Percentiles rank a stretch among this genome's conserved stretches.
phyloP scores from a whole-genome alignment of 805 yeast species.

The Hanseniaspora jakobsenii region DNA sequence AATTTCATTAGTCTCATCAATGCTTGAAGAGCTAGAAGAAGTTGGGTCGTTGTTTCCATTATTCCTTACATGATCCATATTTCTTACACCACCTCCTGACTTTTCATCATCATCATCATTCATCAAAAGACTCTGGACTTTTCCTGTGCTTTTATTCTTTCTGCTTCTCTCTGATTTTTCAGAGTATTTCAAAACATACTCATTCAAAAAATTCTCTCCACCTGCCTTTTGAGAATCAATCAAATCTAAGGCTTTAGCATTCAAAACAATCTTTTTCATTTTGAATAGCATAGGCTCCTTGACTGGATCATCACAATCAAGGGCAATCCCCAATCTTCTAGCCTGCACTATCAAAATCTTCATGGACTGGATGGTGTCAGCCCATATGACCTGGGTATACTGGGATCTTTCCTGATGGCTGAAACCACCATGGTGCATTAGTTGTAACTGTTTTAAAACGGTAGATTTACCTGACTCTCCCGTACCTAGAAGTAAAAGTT shows the following conservation, averaged over 20 bases:
- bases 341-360: constrained; percentile 67
- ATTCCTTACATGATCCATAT: not conserved
- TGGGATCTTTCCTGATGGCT: constrained; percentile 63
- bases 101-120: constrained; percentile 20
- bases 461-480: constrained; percentile 95
- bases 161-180: constrained; percentile 43
- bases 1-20: too few relatives aligned
- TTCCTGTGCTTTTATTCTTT: constrained; percentile 44
- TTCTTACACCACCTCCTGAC: constrained; percentile 19
- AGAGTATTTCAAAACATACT: constrained; percentile 51
- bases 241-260: constrained; percentile 46
- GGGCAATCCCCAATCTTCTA: constrained; percentile 45
- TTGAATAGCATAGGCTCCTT: constrained; percentile 33
- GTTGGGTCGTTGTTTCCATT: not conserved
- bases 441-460: constrained; percentile 74
- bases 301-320: constrained; percentile 51
- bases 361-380: constrained; percentile 79
- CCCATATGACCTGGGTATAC: constrained; percentile 84
- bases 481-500: constrained; percentile 73
- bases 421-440: constrained; percentile 79
- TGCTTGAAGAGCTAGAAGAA: not conserved
- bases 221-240: constrained; percentile 59
- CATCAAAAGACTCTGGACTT: constrained; percentile 26
- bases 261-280: constrained; percentile 40
- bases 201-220: constrained; percentile 48